phyloP scores from a whole-genome alignment of 202 grass and related monocot species.

The Setaria italica region DNA sequence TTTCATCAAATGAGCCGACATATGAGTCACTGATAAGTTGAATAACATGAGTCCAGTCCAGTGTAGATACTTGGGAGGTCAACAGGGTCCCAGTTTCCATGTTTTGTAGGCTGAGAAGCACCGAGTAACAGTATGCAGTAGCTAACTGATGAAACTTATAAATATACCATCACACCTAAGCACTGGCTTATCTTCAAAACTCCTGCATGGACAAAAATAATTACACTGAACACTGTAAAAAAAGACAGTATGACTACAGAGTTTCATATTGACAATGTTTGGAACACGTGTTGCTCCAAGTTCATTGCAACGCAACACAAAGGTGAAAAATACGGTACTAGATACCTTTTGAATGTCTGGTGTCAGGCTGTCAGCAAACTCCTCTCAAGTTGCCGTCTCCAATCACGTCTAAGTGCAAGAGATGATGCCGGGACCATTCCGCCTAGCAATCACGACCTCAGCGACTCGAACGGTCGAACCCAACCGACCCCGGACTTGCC shows the following conservation, averaged over 20 bases:
- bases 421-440: too few relatives aligned
- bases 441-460: too few relatives aligned
- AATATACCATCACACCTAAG: background rate
- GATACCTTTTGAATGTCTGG: conserved; percentile 30
- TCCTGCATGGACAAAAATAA: background rate
- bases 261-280: background rate
- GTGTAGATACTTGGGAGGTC: background rate
- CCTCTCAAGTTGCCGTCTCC: conserved; percentile 74
- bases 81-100: background rate
- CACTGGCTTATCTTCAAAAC: background rate
- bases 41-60: background rate
- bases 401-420: too few relatives aligned
- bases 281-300: background rate
- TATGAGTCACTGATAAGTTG: background rate
- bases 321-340: background rate
- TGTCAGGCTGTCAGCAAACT: conserved; percentile 38
- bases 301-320: background rate
- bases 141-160: background rate
- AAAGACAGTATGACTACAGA: background rate
- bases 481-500: background rate
- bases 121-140: background rate
- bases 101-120: background rate
- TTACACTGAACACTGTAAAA: background rate
- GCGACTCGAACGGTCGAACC: background rate
- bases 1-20: conserved; percentile 1